Conservation (phyloP, 176 grass and related monocot genomes). For the Raddia distichophylla region DNA sequence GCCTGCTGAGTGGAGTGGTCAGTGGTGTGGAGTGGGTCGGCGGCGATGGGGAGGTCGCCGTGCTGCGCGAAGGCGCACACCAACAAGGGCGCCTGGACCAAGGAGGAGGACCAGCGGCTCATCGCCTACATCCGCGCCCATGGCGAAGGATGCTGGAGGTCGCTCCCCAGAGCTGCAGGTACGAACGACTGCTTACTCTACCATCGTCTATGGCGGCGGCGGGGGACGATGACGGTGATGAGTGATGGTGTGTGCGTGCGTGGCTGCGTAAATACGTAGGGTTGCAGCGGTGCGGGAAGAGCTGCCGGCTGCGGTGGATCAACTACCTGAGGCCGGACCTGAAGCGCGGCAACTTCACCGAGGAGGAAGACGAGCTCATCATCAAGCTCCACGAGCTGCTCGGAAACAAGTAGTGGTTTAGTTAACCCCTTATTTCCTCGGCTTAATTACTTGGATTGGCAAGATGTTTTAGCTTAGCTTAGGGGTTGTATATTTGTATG, state of each 20-base stretch:
- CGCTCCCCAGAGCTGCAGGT: conserved; percentile 86
- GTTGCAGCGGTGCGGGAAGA: conserved; percentile 79
- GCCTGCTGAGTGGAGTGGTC: no score
- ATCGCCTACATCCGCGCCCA: conserved; percentile 78
- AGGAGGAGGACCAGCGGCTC: conserved; percentile 86
- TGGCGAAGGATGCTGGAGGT: conserved; percentile 89
- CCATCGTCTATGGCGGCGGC: no score
- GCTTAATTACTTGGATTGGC: background rate
- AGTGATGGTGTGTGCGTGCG: conserved; percentile 9
- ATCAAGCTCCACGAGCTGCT: conserved; percentile 80
- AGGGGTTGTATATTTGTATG: no score
- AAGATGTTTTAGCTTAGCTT: background rate
- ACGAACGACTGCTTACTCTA: no score
- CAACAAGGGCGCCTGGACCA: conserved; percentile 96
- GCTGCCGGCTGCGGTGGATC: conserved; percentile 86
- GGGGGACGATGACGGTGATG: background rate
- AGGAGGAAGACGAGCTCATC: conserved; percentile 75
- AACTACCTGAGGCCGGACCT: conserved; percentile 83
- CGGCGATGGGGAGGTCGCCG: conserved; percentile 79
- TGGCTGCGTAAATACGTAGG: conserved; percentile 27
- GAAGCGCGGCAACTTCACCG: conserved; percentile 90
- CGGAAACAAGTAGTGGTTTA: conserved; percentile 65
- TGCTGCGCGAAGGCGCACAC: conserved; percentile 96
- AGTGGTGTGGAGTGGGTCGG: no score
- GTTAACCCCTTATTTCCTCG: background rate